phyloP scores from a whole-genome alignment of 2,329 filamentous ascomycete species.

The Arachnomyces sp. region DNA sequence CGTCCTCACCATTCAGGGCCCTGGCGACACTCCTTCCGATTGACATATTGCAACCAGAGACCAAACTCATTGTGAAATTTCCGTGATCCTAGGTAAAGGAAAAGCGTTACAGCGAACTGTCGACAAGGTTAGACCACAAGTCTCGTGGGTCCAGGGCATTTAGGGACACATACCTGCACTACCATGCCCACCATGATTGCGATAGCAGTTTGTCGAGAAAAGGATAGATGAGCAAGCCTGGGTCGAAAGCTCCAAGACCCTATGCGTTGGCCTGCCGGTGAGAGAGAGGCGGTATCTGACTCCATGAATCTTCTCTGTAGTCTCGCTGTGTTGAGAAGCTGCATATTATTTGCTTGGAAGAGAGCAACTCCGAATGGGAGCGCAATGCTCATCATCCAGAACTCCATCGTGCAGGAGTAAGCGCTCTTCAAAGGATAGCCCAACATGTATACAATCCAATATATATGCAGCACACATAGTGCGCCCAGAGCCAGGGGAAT shows the following conservation, averaged over 20 bases:
- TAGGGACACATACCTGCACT: constrained; percentile 40
- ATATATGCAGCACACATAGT: constrained; percentile 21
- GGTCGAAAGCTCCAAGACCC: constrained; percentile 14
- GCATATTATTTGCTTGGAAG: constrained; percentile 54
- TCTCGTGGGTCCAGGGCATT: too few species aligned
- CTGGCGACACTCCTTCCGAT: constrained; percentile 35
- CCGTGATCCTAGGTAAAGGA: constrained; percentile 53
- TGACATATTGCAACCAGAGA: constrained; percentile 42
- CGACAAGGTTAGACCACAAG: constrained; percentile 12
- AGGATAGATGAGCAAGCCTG: constrained; percentile 36
- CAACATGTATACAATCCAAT: constrained; percentile 17
- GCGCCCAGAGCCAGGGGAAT: constrained; percentile 16
- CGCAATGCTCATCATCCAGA: constrained; percentile 57
- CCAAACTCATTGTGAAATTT: constrained; percentile 52
- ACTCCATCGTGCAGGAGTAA: constrained; percentile 47
- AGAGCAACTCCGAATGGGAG: constrained; percentile 55
- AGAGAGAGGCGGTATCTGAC: constrained; percentile 18
- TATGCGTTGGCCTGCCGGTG: constrained; percentile 19
- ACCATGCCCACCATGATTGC: constrained; percentile 46
- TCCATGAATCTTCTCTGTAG: constrained; percentile 32
- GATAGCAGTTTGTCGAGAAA: constrained; percentile 42
- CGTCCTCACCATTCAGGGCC: constrained; percentile 54
- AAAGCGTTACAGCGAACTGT: constrained; percentile 45
- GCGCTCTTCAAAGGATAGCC: constrained; percentile 18
- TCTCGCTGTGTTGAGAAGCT: constrained; percentile 47